Base-by-base conservation (phyloP, 2,329 filamentous ascomycete genomes). In the Verticillium alfalfae region DNA sequence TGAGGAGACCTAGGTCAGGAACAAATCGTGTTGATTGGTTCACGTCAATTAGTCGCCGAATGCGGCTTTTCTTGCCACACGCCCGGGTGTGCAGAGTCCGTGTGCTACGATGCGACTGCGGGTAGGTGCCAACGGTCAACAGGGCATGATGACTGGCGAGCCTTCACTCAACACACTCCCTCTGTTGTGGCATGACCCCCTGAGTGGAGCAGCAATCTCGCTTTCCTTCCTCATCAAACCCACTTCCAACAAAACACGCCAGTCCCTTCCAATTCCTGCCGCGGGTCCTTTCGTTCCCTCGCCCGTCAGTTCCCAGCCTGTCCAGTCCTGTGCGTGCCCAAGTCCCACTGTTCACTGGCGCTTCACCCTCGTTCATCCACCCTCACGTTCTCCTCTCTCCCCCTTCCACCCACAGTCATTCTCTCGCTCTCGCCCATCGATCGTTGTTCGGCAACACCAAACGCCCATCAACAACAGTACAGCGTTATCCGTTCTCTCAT, bases 161-260 rank as follows among this genome's bases (percentile, higher is more conserved):
- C 9, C 45, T 18, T 52, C 18, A 13, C 45, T 52, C 45, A 52
- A 3, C 8, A 52, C 45, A 52, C 45, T 3, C 45, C 45, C 45
- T 22, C 5, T 31, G 18, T 12, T 18, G 45, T 52, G 45, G n/a
- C 45, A 52, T 52, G 22, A 52, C 9, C 4, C n/a, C 45, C 45
- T 31, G 7, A 61, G 64, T 65, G 63, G 63, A 58, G 61, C 61
- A 59, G 38, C 60, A 65, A 65, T 65, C 56, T 65, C 63, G 63
- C 63, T 65, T 64, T 65, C 58, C 55, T 60, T 65, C 62, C 62
- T 65, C 63, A 65, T 66, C 64, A 64, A 69, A 68, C 69, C 69
- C 69, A 71, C 74, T 73, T 76, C 73, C 73, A 75, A 75, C 72
- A 76, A 76, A 75, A 75, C 72, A 65, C 72, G 69, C 69, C 72